Conservation (phyloP, 495 filamentous ascomycete genomes). For the Penicillium desertorum region DNA sequence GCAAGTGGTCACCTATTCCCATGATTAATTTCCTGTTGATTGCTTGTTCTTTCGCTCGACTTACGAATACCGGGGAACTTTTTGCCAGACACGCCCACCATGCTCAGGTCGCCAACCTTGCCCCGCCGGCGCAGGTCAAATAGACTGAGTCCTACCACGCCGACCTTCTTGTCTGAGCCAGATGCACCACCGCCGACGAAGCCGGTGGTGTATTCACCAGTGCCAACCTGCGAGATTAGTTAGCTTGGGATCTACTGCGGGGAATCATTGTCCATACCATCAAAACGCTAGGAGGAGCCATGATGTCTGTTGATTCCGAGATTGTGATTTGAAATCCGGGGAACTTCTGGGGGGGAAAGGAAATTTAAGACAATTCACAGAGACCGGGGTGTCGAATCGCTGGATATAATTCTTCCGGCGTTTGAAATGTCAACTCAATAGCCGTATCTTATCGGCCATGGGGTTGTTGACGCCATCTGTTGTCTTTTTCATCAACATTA, state of each 20-base stretch:
- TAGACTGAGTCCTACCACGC: constrained; percentile 84
- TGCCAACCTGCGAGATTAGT: constrained; percentile 60
- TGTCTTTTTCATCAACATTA: neutral
- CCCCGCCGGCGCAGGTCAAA: constrained; percentile 87
- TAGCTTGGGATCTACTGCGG: constrained; percentile 13
- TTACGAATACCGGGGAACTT: constrained; percentile 91
- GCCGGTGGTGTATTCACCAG: constrained; percentile 95
- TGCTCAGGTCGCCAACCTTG: constrained; percentile 80
- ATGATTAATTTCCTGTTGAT: constrained; percentile 4
- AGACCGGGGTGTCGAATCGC: constrained; percentile 14
- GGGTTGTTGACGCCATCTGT: neutral
- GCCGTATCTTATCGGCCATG: constrained; percentile 28
- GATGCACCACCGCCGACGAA: constrained; percentile 78
- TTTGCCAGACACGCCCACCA: constrained; percentile 84
- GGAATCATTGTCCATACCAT: constrained; percentile 59
- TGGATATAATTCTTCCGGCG: constrained; percentile 34
- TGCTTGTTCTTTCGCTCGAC: constrained; percentile 22
- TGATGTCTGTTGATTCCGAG: constrained; percentile 33
- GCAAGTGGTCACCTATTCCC: constrained; percentile 69
- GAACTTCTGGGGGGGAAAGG: constrained; percentile 3
- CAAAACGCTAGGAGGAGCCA: constrained; percentile 79
- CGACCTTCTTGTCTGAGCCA: constrained; percentile 86
- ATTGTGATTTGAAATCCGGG: neutral
- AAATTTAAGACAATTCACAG: constrained; percentile 17
- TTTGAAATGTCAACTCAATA: constrained; percentile 32